Base-by-base conservation (phyloP, 2,329 filamentous ascomycete species). In the Epichloe brachyelytri region DNA sequence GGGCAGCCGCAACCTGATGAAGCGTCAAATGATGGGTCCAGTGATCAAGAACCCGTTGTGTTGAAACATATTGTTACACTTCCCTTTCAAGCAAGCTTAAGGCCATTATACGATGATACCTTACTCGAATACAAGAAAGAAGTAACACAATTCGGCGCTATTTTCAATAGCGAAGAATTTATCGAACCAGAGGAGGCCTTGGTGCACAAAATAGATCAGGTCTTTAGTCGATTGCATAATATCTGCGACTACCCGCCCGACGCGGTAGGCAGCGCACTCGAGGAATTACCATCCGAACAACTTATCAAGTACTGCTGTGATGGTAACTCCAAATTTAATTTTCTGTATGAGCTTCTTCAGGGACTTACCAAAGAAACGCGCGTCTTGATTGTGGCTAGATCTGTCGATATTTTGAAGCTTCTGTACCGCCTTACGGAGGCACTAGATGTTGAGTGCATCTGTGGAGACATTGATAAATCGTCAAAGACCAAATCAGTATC, bases 321-420 rank as follows among this genome's bases (percentile, higher is more conserved):
- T 49, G 74, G 77, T 10, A 83, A 80, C 61, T 67, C 76, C 50
- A 84, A 84, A 56, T 79, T 77, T 56, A 73, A 71, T 34, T 83
- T 84, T 56, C 58, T 82, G 5, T 74, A 71, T 43, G 77, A 81
- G 54, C 65, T 84, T 3, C 60, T 82, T 33, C 65, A 73, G 19
- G 59, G 63, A 8, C 59, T 81, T 11, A 62, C 65, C 15, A 61
- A 65, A 12, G 66, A 73, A 11, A 71, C 69, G 38, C 75, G 71
- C 37, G 62, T 83, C 7, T 63, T 81, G 14, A 71, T 84, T 22
- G 59, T 83, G 11, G 75, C 71, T 8, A 74, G 74, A 19, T 71
- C 74, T 5, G 70, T 71, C 10, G 67, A 70, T 33, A 64, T 78
- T 6, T 63, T 78, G 40, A 71, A 76, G 33, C 71, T 82, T 34